These are phyloP conservation scores for Curvularia verruculosa DNA, from an alignment of 2,329 filamentous ascomycete genomes.

Conservation along the genomic window DNA sequence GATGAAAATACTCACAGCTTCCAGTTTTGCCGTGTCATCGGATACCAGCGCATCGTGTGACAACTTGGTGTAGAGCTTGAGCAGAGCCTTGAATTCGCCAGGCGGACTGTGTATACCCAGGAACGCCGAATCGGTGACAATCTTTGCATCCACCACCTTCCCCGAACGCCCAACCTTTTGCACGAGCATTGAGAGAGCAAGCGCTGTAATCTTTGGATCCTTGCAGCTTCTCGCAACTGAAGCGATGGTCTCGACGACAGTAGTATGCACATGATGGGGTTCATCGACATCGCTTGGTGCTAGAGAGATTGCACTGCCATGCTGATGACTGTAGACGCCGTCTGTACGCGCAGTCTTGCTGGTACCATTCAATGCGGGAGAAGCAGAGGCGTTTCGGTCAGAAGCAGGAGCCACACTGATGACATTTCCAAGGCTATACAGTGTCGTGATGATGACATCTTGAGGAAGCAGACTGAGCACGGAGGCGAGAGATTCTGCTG, in stretches of 20 bases:
- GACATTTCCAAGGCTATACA: slow-evolving; percentile 96
- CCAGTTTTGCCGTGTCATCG: slow-evolving; percentile 69
- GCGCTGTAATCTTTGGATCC: slow-evolving; percentile 89
- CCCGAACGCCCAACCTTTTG: slow-evolving; percentile 92
- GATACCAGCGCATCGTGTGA: slow-evolving; percentile 75
- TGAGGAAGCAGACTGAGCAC: slow-evolving; percentile 83
- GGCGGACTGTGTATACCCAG: slow-evolving; percentile 78
- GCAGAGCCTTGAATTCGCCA: slow-evolving; percentile 81
- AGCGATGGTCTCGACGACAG: slow-evolving; percentile 94
- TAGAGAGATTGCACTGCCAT: slow-evolving; percentile 80
- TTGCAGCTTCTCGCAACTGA: slow-evolving; percentile 81
- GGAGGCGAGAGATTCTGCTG: slow-evolving; percentile 83
- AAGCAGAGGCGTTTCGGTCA: slow-evolving; percentile 56
- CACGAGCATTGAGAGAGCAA: slow-evolving; percentile 94
- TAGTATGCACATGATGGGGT: slow-evolving; percentile 75
- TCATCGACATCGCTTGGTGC: slow-evolving; percentile 78
- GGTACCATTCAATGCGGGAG: slow-evolving; percentile 56
- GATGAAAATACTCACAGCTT: slow-evolving; percentile 65
- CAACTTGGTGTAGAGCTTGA: slow-evolving; percentile 81
- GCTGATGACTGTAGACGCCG: slow-evolving; percentile 55
- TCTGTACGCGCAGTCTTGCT: slow-evolving; percentile 52
- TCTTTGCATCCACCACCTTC: slow-evolving; percentile 77
- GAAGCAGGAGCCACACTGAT: slow-evolving; percentile 72
- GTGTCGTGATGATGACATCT: slow-evolving; percentile 90
- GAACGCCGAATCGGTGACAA: slow-evolving; percentile 80